Evolutionary conservation across 192 early-diverging fungal species (phyloP).

Genomic region (Rhizophagus sp.): DNA sequence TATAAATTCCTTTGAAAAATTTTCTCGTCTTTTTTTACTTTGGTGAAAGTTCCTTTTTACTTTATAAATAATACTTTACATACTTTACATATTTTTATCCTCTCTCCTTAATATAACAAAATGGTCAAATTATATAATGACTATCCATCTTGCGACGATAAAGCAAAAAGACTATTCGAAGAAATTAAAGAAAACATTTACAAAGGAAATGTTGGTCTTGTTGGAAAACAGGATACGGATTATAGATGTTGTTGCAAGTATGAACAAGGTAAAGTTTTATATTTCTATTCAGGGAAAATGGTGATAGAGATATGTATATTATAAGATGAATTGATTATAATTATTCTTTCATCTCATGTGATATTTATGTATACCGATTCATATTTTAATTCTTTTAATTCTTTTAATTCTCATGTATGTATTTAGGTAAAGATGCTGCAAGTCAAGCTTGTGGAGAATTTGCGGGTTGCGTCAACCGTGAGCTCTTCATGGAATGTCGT

Average conservation of each 20-base stretch:
- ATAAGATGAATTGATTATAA: neutral
- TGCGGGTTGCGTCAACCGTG: constrained; percentile 91
- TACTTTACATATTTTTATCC: neutral
- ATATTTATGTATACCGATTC: neutral
- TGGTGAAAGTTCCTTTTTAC: neutral
- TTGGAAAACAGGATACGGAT: neutral
- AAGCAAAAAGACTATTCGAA: constrained; percentile 10
- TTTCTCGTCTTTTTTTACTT: neutral
- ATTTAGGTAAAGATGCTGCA: constrained; percentile 37
- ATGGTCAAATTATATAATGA: neutral
- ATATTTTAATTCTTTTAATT: neutral
- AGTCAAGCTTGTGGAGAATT: constrained; percentile 84
- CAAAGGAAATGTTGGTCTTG: neutral
- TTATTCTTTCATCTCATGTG: neutral
- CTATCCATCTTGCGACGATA: neutral
- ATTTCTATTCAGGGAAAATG: neutral
- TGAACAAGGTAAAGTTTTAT: neutral
- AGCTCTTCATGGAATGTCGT: constrained; percentile 90
- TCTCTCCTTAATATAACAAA: neutral
- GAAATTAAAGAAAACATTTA: constrained; percentile 2
- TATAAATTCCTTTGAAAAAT: neutral
- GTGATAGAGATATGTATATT: neutral
- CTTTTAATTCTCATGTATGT: neutral
- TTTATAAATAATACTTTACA: neutral
- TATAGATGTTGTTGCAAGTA: constrained; percentile 7